A percentile compares a stretch with the other conserved stretches of the same genome.
phyloP scores from a whole-genome alignment of 192 early-diverging fungal species.

The Chytriomyces confervae region DNA sequence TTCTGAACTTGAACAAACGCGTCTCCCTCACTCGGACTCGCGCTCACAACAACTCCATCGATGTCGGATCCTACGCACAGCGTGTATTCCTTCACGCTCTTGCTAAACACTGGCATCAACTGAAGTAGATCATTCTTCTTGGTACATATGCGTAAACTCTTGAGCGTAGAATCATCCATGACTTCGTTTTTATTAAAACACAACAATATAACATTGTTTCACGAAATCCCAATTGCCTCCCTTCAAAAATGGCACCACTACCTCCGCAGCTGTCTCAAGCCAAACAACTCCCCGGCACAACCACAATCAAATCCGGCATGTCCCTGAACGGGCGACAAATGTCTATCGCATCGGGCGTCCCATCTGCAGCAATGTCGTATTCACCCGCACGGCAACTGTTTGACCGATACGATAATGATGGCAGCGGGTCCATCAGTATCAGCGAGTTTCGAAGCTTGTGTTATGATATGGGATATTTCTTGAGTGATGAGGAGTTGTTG shows the following conservation, averaged over 20 bases:
- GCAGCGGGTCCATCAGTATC: conserved; percentile 40
- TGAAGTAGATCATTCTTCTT: conserved; percentile 30
- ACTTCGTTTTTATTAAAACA: too few species aligned
- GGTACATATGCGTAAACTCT: conserved; percentile 31
- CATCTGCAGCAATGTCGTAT: conserved; percentile 4
- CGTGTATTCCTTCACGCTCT: conserved; percentile 36
- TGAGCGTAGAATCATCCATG: conserved; percentile 62
- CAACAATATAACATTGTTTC: too few species aligned
- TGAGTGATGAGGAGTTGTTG: conserved; percentile 43
- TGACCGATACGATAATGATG: conserved; percentile 44
- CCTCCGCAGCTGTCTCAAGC: background rate
- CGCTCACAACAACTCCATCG: conserved; percentile 42
- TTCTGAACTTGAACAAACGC: conserved; percentile 55
- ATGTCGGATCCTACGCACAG: conserved; percentile 36
- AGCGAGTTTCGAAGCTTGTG: conserved; percentile 45
- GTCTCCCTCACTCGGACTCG: conserved; percentile 49
- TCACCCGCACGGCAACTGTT: conserved; percentile 12
- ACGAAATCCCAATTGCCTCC: background rate
- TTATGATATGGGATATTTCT: conserved; percentile 49
- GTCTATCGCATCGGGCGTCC: background rate
- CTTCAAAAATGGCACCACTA: conserved; percentile 23
- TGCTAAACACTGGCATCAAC: conserved; percentile 40
- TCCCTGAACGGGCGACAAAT: conserved; percentile 1
- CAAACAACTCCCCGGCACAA: conserved; percentile 22
- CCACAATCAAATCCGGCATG: background rate